Evolutionary conservation across 208 protist genomes (phyloP).

Genomic region (Leishmania major): DNA sequence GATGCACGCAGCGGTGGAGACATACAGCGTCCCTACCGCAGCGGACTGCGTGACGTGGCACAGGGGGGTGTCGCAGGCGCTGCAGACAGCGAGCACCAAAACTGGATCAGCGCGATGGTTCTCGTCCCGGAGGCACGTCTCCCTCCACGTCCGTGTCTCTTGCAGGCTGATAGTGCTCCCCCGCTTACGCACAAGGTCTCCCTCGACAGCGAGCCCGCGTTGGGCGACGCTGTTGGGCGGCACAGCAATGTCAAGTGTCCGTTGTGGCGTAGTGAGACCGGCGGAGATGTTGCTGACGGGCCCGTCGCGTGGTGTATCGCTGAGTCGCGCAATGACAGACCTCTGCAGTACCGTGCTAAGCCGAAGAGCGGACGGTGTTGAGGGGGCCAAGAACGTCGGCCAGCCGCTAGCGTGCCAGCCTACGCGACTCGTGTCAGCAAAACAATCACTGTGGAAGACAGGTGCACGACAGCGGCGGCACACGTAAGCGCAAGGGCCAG

Average conservation of each 20-base stretch:
- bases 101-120: constrained; percentile 59
- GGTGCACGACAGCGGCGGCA: constrained; percentile 36
- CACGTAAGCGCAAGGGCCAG: constrained; percentile 22
- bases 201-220: constrained; percentile 58
- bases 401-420: constrained; percentile 43
- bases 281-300: background rate
- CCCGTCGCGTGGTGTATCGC: background rate
- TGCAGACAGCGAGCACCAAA: constrained; percentile 53
- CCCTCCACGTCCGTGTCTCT: constrained; percentile 51
- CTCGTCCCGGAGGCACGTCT: constrained; percentile 61
- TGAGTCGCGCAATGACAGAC: constrained; percentile 9
- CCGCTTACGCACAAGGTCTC: constrained; percentile 42
- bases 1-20: constrained; percentile 20
- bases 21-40: constrained; percentile 16
- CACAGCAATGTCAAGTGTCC: constrained; percentile 10
- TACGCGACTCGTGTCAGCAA: constrained; percentile 15
- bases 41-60: constrained; percentile 52
- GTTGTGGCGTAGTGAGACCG: background rate
- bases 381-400: constrained; percentile 47
- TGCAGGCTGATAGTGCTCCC: constrained; percentile 17
- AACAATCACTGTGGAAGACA: constrained; percentile 34
- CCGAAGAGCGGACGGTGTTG: constrained; percentile 9
- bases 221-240: constrained; percentile 9
- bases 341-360: constrained; percentile 37
- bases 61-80: constrained; percentile 40